Evolutionary conservation across 139 green algal species (phyloP).

Genomic region (Ettlia oleoabundans): DNA sequence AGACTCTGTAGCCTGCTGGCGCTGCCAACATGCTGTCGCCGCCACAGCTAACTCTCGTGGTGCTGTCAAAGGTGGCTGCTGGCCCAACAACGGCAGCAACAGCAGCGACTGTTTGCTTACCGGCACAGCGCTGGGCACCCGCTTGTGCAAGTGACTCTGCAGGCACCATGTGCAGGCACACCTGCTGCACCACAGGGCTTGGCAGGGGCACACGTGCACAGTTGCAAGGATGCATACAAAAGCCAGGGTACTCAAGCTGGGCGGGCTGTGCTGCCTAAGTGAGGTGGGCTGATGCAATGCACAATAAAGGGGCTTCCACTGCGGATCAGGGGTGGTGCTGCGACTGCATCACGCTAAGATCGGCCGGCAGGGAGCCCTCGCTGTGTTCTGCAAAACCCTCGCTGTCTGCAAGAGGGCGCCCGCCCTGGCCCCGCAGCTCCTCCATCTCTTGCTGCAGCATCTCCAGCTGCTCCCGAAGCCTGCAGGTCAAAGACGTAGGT

Average conservation of each 20-base stretch:
- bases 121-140: not conserved
- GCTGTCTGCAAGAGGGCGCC: constrained; percentile 5
- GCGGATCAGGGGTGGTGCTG: not conserved
- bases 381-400: constrained; percentile 22
- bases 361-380: constrained; percentile 23
- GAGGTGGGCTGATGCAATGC: not conserved
- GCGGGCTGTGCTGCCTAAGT: not conserved
- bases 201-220: too few species aligned
- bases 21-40: too few species aligned
- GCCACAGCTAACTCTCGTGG: not conserved
- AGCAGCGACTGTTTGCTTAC: not conserved
- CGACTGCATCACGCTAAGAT: constrained; percentile 20
- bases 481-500: not conserved
- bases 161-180: not conserved
- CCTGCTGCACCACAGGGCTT: not conserved
- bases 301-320: not conserved
- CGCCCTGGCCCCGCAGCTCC: constrained; percentile 4
- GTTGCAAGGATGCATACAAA: too few species aligned
- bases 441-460: constrained; percentile 38
- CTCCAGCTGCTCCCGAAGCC: constrained; percentile 36
- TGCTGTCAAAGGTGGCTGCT: not conserved
- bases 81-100: not conserved
- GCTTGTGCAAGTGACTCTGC: not conserved
- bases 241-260: too few species aligned
- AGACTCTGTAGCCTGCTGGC: not conserved